phyloP scores from a whole-genome alignment of 768 basidiomycete species.

The Panellus pusillus region DNA sequence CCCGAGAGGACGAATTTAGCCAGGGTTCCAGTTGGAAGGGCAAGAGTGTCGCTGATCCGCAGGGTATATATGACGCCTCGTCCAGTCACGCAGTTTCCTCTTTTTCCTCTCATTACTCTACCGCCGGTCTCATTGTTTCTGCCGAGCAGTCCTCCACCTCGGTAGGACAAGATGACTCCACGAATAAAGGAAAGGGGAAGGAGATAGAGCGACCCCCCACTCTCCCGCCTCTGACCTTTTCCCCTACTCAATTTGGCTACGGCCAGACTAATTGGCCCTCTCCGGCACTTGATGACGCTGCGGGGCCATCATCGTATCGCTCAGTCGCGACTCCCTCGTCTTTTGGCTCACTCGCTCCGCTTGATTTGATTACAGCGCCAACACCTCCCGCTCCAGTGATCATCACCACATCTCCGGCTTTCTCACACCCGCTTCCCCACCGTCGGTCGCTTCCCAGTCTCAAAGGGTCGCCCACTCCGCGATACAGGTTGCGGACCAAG shows the following conservation, averaged over 20 bases:
- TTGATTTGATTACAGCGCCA: slow-evolving; percentile 23
- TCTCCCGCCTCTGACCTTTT: slow-evolving; percentile 66
- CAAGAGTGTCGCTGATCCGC: slow-evolving; percentile 10
- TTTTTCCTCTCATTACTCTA: slow-evolving; percentile 19
- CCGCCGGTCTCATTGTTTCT: slow-evolving; percentile 15
- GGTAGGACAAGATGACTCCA: slow-evolving; percentile 14
- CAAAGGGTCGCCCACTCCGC: slow-evolving; percentile 47
- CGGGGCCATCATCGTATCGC: slow-evolving; percentile 35
- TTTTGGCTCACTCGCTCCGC: slow-evolving; percentile 29
- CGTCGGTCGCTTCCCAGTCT: slow-evolving; percentile 59
- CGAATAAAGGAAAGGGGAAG: slow-evolving; percentile 59
- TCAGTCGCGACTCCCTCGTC: slow-evolving; percentile 39
- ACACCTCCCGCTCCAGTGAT: slow-evolving; percentile 21
- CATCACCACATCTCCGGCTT: slow-evolving; percentile 22
- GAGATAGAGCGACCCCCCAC: slow-evolving; percentile 52
- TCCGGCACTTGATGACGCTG: slow-evolving; percentile 29
- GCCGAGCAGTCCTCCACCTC: slow-evolving; percentile 19
- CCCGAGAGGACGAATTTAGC: neutral
- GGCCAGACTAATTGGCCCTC: slow-evolving; percentile 40
- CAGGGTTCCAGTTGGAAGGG: slow-evolving; percentile 15
- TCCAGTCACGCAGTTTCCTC: slow-evolving; percentile 14
- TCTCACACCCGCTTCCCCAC: slow-evolving; percentile 35
- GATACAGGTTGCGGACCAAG: slow-evolving; percentile 50
- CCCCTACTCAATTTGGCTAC: slow-evolving; percentile 52
- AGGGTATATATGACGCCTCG: slow-evolving; percentile 11